Evolutionary conservation across 1,284 basidiomycete species (phyloP).

Genomic region (Neolentinus lepideus): DNA sequence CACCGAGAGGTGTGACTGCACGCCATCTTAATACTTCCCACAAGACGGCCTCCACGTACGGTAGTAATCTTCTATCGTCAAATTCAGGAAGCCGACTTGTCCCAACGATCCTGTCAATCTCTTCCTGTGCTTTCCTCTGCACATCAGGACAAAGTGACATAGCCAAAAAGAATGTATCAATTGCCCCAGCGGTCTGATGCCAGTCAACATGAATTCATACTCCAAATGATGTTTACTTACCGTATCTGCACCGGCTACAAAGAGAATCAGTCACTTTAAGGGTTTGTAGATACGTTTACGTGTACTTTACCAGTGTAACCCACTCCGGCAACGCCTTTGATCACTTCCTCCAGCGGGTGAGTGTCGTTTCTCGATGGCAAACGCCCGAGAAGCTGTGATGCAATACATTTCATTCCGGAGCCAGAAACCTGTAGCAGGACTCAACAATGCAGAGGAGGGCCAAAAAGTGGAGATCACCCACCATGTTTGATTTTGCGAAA

Average conservation of each 20-base stretch:
- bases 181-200: not conserved
- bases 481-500: not conserved
- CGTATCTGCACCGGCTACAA: not conserved
- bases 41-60: not conserved
- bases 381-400: not conserved
- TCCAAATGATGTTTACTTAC: not conserved
- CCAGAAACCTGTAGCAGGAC: not conserved
- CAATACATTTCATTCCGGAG: not conserved
- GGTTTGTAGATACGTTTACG: not conserved
- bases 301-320: not conserved
- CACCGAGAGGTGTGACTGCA: not conserved
- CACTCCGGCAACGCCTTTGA: not conserved
- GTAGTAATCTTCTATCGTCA: not conserved
- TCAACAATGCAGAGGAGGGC: not conserved
- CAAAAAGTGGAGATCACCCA: not conserved
- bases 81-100: not conserved
- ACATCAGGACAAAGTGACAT: not conserved
- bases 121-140: conserved; percentile 1
- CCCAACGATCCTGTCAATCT: conserved; percentile 1
- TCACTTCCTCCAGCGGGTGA: not conserved
- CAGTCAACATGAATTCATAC: not conserved
- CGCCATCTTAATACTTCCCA: not conserved
- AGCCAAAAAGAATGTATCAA: not conserved
- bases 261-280: not conserved
- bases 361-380: not conserved